Evolutionary conservation across 306 rosid species (phyloP), one percentile per base, ranked within the genome.

Genomic region (Glycine latifolia): DNA sequence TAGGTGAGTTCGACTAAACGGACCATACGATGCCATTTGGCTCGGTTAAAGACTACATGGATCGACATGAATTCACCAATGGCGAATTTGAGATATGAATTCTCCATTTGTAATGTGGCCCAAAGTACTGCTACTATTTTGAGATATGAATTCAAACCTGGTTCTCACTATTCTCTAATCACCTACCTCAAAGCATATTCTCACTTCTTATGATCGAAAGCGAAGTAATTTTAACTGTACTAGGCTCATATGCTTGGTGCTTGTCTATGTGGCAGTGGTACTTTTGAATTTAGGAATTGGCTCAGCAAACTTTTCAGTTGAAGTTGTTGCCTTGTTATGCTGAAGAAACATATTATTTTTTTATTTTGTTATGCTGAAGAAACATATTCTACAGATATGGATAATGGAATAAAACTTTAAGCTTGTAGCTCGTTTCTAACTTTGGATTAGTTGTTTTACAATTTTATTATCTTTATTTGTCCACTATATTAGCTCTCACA

Each of bases 401-500:
- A 39, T 62, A 33, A 12, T n/a, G 14, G 50, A 3, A 56, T 62
- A 17, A 55, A 65, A 26, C 12, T 39, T 71, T 70, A 9, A 61
- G 13, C 48, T 76, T 60, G 46, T 31, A 26, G 47, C 50, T 5
- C 17, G 13, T 77, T n/a, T 76, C 50, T 52, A 11, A n/a, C 54
- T 15, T 73, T 58, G 48, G 55, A 56, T 66, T 31, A 44, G 52
- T 74, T 81, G 17, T 48, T 67, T 41, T 48, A 48, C 8, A 47
- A 26, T 48, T 71, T 59, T 81, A 5, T 65, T 26, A 49, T 59
- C 70, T 72, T 73, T 49, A 6, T 59, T 80, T 65, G 35, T 75
- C 78, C 55, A 43, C n/a, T 41, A 61, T 80, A 12, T 44, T 70
- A 52, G 31, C 71, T 52, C 20, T 77, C 65, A 12, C 47, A 46